Conservation (phyloP, 2,329 filamentous ascomycete genomes). For the Drechslera avenae region DNA sequence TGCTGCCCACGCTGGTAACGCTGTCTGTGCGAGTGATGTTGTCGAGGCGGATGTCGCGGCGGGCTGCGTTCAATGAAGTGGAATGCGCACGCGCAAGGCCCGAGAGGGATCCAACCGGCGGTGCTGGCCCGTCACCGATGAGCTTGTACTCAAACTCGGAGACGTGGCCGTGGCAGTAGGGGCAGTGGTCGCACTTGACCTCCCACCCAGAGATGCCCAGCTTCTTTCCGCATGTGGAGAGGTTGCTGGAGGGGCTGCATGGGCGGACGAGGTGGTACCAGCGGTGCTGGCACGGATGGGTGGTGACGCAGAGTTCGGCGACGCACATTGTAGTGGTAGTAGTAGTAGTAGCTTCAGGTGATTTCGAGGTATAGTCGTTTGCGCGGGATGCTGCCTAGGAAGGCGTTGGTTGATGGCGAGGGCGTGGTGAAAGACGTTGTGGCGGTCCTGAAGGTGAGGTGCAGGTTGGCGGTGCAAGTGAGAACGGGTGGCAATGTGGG, state of each 20-base stretch:
- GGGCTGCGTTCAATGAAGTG: slow-evolving; percentile 44
- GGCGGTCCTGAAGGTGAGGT: slow-evolving; percentile 5
- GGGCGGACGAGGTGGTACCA: slow-evolving; percentile 56
- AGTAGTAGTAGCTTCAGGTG: slow-evolving; percentile 31
- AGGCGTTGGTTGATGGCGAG: slow-evolving; percentile 20
- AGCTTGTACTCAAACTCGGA: slow-evolving; percentile 53
- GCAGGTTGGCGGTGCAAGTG: slow-evolving; percentile 24
- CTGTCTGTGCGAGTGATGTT: slow-evolving; percentile 46
- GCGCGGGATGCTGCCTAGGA: slow-evolving; percentile 27
- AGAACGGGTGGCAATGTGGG: slow-evolving; percentile 29
- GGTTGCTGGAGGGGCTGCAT: slow-evolving; percentile 52
- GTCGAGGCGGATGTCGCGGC: slow-evolving; percentile 46
- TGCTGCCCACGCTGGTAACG: slow-evolving; percentile 42
- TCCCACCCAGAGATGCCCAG: slow-evolving; percentile 57
- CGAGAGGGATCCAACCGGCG: slow-evolving; percentile 45
- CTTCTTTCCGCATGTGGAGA: slow-evolving; percentile 54
- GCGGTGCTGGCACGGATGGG: slow-evolving; percentile 54
- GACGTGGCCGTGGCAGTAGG: slow-evolving; percentile 53
- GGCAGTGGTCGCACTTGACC: slow-evolving; percentile 54
- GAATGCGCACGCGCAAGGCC: slow-evolving; percentile 49
- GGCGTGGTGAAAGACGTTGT: slow-evolving; percentile 32
- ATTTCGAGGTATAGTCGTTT: slow-evolving; percentile 32
- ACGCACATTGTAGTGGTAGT: slow-evolving; percentile 53
- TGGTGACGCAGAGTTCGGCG: slow-evolving; percentile 56
- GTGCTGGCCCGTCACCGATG: slow-evolving; percentile 49